phyloP scores from a whole-genome alignment of 1,284 basidiomycete species.

The Apiotrichum gamsii region DNA sequence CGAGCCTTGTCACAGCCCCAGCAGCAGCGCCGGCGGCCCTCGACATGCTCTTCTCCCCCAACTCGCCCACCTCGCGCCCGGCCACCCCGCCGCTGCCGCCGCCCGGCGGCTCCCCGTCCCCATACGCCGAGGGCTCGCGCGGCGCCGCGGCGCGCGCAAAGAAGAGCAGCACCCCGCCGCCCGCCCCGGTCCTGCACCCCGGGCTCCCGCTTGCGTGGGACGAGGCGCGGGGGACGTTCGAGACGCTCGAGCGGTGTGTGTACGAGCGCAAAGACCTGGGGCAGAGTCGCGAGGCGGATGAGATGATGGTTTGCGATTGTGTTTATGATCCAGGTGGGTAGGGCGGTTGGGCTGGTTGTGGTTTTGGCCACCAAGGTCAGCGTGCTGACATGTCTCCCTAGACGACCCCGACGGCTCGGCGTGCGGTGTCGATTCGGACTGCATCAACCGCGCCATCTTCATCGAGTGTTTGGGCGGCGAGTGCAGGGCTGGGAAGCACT shows the following conservation, averaged over 20 bases:
- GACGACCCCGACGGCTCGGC: conserved; percentile 58
- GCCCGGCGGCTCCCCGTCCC: neutral
- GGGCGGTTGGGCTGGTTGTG: neutral
- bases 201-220: conserved; percentile 69
- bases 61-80: neutral
- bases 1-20: too few relatives aligned
- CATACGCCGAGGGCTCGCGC: too few relatives aligned
- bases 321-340: conserved; percentile 70
- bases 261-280: conserved; percentile 87
- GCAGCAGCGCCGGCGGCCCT: too few relatives aligned
- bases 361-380: neutral
- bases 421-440: conserved; percentile 84
- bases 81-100: neutral
- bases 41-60: too few relatives aligned
- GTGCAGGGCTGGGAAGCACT: conserved; percentile 74
- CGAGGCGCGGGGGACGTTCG: conserved; percentile 68
- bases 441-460: conserved; percentile 95
- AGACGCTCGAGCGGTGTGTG: conserved; percentile 67
- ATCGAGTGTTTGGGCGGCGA: conserved; percentile 87
- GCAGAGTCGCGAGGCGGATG: conserved; percentile 74
- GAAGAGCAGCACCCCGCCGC: neutral
- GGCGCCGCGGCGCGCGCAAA: neutral
- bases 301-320: conserved; percentile 88
- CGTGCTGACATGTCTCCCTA: conserved; percentile 19
- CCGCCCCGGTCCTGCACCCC: conserved; percentile 55